Evolutionary conservation across 2,329 filamentous ascomycete species (phyloP), one percentile per base, ranked within the genome.

Genomic region (Pseudogymnoascus sp.): DNA sequence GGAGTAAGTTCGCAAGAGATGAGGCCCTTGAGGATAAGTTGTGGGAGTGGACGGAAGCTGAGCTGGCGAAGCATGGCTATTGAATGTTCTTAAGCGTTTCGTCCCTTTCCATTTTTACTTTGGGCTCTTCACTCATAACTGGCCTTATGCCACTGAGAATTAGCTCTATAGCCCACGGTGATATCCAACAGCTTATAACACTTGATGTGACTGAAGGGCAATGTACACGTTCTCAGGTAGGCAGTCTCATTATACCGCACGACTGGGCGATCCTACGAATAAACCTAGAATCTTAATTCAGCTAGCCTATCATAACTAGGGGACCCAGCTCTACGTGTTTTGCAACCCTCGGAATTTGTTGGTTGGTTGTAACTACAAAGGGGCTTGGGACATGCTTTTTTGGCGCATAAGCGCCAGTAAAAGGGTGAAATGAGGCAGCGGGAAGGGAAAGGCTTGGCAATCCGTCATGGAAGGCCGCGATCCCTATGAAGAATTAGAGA

Each of bases 1-100:
- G 25, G 19, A 67, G 64, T 2, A 60, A 52, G 7, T 11, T 58
- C 5, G 65, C 65, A 14, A 70, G 55, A 35, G 67, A 66, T 22
- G 60, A 66, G 49, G 67, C 70, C 12, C 55, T 73, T 4, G 71
- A 67, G 2, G 49, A 59, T 4, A 69, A 68, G 61, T 63, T 75
- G 33, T 74, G 72, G 71, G 67, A 66, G 5, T 72, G 69, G 66
- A 73, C 71, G 0, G 67, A 72, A 14, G 64, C 70, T 11, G 64
- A 63, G 3, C 41, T 74, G 64, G 66, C n/a, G 49, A 55, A 55
- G 28, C 49, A 33, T 22, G 49, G 49, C 9, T 55, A 55, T 19
- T 55, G 49, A 55, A 5, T 12, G 25, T 6, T 11, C 25, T 11
- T n/a, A 14, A 16, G 25, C 2, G 23, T 2, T 52, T 7, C n/a